phyloP scores from a whole-genome alignment of 805 yeast genomes.

The Starmerella floris region DNA sequence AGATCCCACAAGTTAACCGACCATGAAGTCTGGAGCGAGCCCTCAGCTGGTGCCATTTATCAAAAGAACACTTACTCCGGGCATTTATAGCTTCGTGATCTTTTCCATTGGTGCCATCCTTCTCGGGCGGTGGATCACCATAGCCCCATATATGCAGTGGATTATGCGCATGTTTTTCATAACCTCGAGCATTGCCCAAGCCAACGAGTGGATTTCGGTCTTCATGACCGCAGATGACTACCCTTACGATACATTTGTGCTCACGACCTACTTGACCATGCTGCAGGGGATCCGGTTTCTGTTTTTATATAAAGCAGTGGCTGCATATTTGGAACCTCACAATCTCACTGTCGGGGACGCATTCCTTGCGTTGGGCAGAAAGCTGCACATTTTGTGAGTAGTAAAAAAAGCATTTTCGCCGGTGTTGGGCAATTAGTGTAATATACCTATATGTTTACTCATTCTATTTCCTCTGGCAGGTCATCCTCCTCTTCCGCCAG shows the following conservation, averaged over 20 bases:
- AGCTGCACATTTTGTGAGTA: too few species aligned
- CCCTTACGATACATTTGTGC: conserved; percentile 1
- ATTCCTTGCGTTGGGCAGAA: too few species aligned
- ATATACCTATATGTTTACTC: neutral
- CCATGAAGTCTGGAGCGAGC: neutral
- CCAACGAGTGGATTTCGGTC: conserved; percentile 3
- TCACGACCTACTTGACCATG: neutral
- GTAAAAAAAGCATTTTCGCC: too few species aligned
- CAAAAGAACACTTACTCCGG: neutral
- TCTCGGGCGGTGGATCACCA: neutral
- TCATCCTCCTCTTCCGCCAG: neutral
- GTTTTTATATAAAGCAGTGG: neutral
- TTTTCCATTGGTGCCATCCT: neutral
- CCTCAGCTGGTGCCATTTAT: neutral
- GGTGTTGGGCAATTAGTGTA: too few species aligned
- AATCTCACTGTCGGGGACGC: neutral
- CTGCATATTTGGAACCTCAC: neutral
- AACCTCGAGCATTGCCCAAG: neutral
- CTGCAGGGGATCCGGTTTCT: neutral
- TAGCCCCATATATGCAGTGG: neutral
- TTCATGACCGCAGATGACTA: conserved; percentile 4
- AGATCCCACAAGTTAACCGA: neutral
- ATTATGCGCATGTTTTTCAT: neutral
- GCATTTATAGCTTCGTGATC: neutral
- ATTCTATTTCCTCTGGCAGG: neutral